These are phyloP conservation scores for Paspalum notatum DNA, from an alignment of 176 grass and related monocot genomes.

Conservation along the genomic window DNA sequence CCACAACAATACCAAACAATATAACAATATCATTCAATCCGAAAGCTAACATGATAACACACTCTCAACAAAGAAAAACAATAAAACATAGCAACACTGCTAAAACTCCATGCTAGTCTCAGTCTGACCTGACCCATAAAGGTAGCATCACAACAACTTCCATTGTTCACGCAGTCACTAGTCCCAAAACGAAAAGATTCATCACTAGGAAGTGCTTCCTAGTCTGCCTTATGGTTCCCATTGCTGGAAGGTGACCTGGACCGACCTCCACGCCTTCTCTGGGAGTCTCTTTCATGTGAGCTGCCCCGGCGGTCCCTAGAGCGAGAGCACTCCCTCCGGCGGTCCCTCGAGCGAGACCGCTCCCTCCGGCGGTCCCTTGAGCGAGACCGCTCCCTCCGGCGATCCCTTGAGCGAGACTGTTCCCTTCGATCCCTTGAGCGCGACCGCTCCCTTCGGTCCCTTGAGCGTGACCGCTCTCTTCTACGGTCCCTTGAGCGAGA, in stretches of 20 bases:
- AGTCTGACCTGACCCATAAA: background rate
- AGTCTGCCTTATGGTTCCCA: constrained; percentile 43
- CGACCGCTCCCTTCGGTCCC: constrained; percentile 44
- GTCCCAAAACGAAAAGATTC: background rate
- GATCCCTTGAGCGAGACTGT: constrained; percentile 34
- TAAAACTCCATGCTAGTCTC: constrained; percentile 20
- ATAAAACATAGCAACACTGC: constrained; percentile 4
- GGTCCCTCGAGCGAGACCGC: constrained; percentile 30
- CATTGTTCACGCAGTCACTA: constrained; percentile 19
- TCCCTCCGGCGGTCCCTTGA: constrained; percentile 45
- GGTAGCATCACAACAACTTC: background rate
- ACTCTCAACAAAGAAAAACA: background rate
- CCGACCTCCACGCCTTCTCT: constrained; percentile 47
- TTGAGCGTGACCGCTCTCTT: constrained; percentile 32
- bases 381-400: constrained; percentile 32
- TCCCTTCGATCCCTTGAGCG: constrained; percentile 47
- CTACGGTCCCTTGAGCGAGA: constrained; percentile 44
- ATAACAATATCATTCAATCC: background rate
- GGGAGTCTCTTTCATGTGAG: constrained; percentile 42
- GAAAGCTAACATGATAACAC: background rate
- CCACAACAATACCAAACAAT: background rate
- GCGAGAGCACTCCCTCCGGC: constrained; percentile 38
- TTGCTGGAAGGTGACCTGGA: constrained; percentile 49
- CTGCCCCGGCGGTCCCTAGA: constrained; percentile 42
- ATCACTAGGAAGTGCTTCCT: background rate